Conservation (phyloP, 108 stramenopile species). For the Schizochytrium sp. region DNA sequence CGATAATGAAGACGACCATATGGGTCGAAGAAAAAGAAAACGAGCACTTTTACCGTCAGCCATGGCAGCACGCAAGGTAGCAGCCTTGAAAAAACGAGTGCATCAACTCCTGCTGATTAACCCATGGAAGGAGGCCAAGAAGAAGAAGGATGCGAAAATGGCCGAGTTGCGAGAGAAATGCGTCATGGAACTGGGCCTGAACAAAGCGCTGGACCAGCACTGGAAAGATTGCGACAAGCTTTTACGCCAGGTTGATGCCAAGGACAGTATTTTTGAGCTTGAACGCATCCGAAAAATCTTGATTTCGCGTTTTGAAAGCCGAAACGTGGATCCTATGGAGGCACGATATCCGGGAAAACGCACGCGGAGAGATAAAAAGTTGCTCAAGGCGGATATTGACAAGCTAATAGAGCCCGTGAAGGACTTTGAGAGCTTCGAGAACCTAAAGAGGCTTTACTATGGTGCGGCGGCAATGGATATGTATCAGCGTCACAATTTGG, state of each 20-base stretch:
- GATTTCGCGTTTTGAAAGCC: not conserved
- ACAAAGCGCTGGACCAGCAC: not conserved
- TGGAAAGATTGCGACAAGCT: not conserved
- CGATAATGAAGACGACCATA: too few species aligned
- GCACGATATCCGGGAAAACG: not conserved
- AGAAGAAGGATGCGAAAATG: not conserved
- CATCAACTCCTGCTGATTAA: not conserved
- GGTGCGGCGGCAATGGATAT: not conserved
- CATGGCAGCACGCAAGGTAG: too few species aligned
- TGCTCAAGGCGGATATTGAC: not conserved
- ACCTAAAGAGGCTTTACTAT: not conserved
- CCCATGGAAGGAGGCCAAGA: not conserved
- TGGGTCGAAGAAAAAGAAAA: too few species aligned
- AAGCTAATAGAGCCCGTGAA: not conserved
- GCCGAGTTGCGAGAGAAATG: not conserved
- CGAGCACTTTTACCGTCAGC: too few species aligned
- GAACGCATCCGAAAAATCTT: not conserved
- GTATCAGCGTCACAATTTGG: not conserved
- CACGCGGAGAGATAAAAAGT: not conserved
- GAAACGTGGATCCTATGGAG: not conserved
- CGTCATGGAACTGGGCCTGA: not conserved
- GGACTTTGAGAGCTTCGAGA: not conserved
- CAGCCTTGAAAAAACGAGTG: not conserved
- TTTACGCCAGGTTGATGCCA: not conserved
- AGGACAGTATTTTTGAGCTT: not conserved